A percentile compares a stretch with the other conserved stretches of the same genome.
These are phyloP conservation scores for Hygrocybe punicea DNA, from an alignment of 768 basidiomycete species.

Conservation along the genomic window DNA sequence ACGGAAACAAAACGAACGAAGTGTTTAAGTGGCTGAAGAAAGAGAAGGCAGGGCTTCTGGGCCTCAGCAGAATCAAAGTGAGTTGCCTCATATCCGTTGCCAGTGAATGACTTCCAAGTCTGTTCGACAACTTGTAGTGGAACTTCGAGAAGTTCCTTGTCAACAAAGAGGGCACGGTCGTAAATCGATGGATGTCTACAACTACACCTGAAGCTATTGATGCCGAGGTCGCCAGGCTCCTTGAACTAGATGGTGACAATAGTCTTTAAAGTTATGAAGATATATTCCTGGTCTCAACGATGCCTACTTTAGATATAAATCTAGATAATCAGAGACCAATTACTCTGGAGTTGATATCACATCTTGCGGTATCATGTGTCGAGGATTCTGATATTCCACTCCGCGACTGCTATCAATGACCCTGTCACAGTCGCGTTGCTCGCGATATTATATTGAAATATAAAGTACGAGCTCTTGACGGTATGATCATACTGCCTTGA, in stretches of 20 bases:
- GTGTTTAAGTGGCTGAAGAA: slow-evolving; percentile 84
- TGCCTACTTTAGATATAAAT: too few relatives aligned
- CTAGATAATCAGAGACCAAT: too few relatives aligned
- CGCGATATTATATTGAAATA: too few relatives aligned
- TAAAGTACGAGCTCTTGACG: too few relatives aligned
- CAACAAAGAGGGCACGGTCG: slow-evolving; percentile 71
- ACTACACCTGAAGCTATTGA: slow-evolving; percentile 67
- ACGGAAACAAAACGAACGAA: slow-evolving; percentile 79
- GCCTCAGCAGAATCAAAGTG: slow-evolving; percentile 73
- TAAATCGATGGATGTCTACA: slow-evolving; percentile 73
- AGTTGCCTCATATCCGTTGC: slow-evolving; percentile 13
- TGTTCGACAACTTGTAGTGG: slow-evolving; percentile 49
- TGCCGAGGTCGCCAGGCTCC: slow-evolving; percentile 57
- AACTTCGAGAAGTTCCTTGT: slow-evolving; percentile 91
- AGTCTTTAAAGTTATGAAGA: too few relatives aligned
- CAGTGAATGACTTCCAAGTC: neutral
- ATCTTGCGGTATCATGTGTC: too few relatives aligned
- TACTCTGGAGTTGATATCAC: too few relatives aligned
- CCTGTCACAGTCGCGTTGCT: too few relatives aligned
- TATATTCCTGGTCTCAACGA: too few relatives aligned
- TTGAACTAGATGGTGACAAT: slow-evolving; percentile 27
- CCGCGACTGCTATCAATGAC: too few relatives aligned
- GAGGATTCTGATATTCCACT: too few relatives aligned
- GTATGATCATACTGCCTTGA: too few relatives aligned
- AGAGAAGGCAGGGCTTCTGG: slow-evolving; percentile 70